Base-by-base conservation (phyloP, 2,329 filamentous ascomycete genomes). In the Emmonsiellopsis sp. region DNA sequence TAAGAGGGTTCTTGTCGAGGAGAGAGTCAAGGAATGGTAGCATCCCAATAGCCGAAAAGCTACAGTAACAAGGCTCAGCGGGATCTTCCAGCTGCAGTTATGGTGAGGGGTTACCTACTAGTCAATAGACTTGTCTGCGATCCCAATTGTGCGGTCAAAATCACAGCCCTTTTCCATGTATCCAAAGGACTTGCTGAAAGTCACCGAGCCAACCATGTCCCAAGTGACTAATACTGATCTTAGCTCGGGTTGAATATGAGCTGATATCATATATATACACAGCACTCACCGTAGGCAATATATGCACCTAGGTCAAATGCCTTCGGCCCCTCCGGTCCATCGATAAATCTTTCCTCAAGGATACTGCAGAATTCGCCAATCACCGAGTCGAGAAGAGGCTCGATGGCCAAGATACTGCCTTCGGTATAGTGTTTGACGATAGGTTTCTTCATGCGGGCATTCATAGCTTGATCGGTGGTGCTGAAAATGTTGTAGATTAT, bases 401-500 rank as follows among this genome's bases (percentile, higher is more conserved):
- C 65, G 10, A 62, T 47, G 2, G 57, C 42, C 31, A 63, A 52
- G 13, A 67, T 58, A 9, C 58, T 61, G 2, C 53, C 53, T 42
- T 60, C 53, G 10, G 69, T 68, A 55, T 69, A 73, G 52, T 69
- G 64, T 45, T 68, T 66, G 13, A 63, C 66, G 21, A 74, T 62
- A 0, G 71, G 72, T 6, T 65, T 62, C 60, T 71, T 73, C 54
- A 66, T 59, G 9, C 56, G 60, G 7, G 64, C 65, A 55, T 74
- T 71, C 2, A 62, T 54, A 7, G 56, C 58, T 3, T 63, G 59
- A 53, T 72, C 60, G 0, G 63, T 63, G 40, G 65, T 61, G 55
- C 67, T 71, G 58, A 74, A 73, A 14, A 74, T 57, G 56, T 71
- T 64, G 56, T 68, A 69, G 7, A 62, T 64, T 46, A 71, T 65